Percentiles rank a stretch among this genome's conserved stretches.
Evolutionary conservation across 2,329 filamentous ascomycete species (phyloP).

Genomic region (Aurifilum marmelostoma): DNA sequence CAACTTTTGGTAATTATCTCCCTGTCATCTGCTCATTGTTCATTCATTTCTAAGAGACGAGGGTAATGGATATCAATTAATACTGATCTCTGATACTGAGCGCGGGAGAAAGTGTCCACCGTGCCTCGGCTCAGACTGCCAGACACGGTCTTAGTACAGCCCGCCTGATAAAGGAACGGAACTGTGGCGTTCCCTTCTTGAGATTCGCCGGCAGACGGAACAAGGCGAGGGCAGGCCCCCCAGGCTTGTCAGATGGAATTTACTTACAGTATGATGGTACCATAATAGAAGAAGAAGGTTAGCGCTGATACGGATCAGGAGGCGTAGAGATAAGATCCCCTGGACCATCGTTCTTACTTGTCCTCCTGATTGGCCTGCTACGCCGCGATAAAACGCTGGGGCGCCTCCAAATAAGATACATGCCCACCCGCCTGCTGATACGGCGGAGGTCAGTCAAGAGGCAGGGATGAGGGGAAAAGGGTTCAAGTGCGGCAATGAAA

Average conservation of each 20-base stretch:
- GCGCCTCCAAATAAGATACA: not conserved
- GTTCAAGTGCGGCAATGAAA: too few relatives aligned
- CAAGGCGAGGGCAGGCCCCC: not conserved
- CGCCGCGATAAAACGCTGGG: conserved; percentile 10
- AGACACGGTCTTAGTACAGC: conserved; percentile 1
- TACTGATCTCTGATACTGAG: not conserved
- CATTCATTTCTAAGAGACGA: not conserved
- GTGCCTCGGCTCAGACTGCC: conserved; percentile 1
- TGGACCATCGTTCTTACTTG: not conserved
- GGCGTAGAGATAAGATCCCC: conserved; percentile 14
- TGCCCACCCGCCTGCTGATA: conserved; percentile 10
- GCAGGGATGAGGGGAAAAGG: not conserved
- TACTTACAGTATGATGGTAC: not conserved
- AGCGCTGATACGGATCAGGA: conserved; percentile 7
- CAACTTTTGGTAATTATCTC: not conserved
- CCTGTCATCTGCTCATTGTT: not conserved
- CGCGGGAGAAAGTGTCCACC: not conserved
- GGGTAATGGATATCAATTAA: not conserved
- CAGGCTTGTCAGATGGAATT: not conserved
- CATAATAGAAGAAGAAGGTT: not conserved
- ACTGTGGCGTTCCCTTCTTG: not conserved
- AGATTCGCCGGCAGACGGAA: not conserved
- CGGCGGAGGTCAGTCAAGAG: not conserved
- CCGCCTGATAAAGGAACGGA: conserved; percentile 1
- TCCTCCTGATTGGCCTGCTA: conserved; percentile 16